These are phyloP conservation scores for Aspergillus thermomutatus DNA, from an alignment of 2,329 filamentous ascomycete species.

Conservation along the genomic window DNA sequence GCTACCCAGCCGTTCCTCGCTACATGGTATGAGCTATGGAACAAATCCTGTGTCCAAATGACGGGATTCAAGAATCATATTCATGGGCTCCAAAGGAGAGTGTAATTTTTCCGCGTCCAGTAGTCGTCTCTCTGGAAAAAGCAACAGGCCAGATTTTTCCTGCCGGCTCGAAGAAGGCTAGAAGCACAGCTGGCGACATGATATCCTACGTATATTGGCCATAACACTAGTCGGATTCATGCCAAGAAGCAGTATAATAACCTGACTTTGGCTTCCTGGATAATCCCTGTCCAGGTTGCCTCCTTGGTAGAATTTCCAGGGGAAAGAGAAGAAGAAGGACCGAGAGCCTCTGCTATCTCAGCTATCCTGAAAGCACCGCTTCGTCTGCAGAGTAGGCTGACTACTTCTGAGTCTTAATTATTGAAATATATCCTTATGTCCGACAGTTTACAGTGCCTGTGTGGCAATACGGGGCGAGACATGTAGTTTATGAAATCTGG, in stretches of 20 bases:
- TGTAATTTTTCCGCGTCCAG: no score
- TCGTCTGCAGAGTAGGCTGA: background rate
- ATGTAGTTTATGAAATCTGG: background rate
- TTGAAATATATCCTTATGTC: background rate
- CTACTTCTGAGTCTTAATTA: background rate
- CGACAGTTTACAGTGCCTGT: background rate
- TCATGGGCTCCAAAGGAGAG: no score
- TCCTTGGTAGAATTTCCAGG: background rate
- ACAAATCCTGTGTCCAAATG: no score
- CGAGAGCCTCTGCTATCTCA: background rate
- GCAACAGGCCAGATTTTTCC: no score
- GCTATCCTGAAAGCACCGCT: background rate
- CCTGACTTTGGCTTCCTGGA: background rate
- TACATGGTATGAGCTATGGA: no score
- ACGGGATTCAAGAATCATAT: no score
- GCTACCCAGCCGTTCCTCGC: background rate
- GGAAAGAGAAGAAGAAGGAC: background rate
- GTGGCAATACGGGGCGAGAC: background rate
- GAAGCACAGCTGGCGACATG: no score
- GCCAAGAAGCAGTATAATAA: background rate
- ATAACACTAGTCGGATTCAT: background rate
- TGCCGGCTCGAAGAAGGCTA: no score
- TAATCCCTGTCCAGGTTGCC: background rate
- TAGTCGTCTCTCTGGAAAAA: background rate
- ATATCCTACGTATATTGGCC: background rate